Percentiles rank a stretch among this genome's conserved stretches.
These are phyloP conservation scores for Colletotrichum melonis DNA, from an alignment of 2,329 filamentous ascomycete genomes.

Conservation along the genomic window DNA sequence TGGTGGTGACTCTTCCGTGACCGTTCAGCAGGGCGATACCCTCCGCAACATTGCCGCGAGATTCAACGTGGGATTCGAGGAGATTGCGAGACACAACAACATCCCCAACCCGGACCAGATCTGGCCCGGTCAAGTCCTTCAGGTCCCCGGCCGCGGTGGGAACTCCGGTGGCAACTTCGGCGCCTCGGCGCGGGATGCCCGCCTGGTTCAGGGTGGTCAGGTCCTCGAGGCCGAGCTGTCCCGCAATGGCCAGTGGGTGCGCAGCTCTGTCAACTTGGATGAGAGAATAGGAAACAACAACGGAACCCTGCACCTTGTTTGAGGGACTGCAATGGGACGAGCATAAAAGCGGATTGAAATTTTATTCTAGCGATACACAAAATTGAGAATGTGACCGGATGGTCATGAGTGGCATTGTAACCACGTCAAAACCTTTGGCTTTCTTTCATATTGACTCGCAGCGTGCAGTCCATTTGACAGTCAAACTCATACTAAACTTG, in stretches of 20 bases:
- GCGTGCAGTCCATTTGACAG: too few relatives aligned
- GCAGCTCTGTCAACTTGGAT: constrained; percentile 46
- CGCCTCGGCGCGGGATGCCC: constrained; percentile 48
- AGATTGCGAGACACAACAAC: constrained; percentile 52
- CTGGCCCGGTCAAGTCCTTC: constrained; percentile 53
- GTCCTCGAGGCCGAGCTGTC: constrained; percentile 47
- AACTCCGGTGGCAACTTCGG: constrained; percentile 45
- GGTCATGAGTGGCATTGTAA: not conserved
- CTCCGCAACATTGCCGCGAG: constrained; percentile 50
- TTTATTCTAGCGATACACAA: not conserved
- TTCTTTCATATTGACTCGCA: too few relatives aligned
- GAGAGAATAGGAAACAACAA: constrained; percentile 49
- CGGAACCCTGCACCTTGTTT: constrained; percentile 37
- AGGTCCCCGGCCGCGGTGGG: constrained; percentile 44
- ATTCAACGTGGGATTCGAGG: constrained; percentile 48
- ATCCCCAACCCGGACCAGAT: constrained; percentile 55
- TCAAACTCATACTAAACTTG: too few relatives aligned
- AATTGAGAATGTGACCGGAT: not conserved
- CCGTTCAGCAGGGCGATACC: constrained; percentile 55
- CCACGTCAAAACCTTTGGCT: not conserved
- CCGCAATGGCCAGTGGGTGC: constrained; percentile 45
- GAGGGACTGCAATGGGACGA: not conserved
- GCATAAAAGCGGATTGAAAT: constrained; percentile 14
- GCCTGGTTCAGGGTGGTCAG: constrained; percentile 49
- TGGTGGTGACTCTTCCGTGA: constrained; percentile 41